Base-by-base conservation (phyloP, 768 basidiomycete species). In the Trametopsis cervina region DNA sequence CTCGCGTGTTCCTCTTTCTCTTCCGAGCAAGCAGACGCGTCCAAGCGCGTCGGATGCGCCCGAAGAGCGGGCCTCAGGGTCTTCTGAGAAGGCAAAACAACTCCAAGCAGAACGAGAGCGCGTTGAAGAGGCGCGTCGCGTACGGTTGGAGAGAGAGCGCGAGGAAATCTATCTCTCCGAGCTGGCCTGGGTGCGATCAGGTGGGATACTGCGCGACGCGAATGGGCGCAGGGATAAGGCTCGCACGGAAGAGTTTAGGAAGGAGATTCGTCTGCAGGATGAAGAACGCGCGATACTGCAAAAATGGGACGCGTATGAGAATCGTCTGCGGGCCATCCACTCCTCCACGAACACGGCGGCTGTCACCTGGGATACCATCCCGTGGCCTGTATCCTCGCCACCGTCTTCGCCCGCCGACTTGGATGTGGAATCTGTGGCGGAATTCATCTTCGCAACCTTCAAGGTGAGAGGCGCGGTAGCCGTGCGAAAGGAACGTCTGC, bases 151-250 rank as follows among this genome's bases (percentile, higher is more conserved):
- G 24, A 54, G 45, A n/a, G 73, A 75, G 46, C 68, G 60, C 7
- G 66, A 55, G n/a, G 71, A 75, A 40, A 70, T 70, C 11, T 63
- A 67, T n/a, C 61, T 60, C 39, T 75, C 74, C 23, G 81, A 82
- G 58, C 68, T 77, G 44, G 74, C 73, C 12, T 83, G 80, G 77
- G 80, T 83, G 1, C 70, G 76, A 9, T 72, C 69, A 9, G 81
- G 81, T 21, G 78, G 80, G 2, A 59, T 77, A 18, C 66, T 83
- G 24, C 70, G 78, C 36, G 76, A 79, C 56, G 64, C 63, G 27
- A 53, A 64, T 10, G 79, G 79, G 6, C 67, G 63, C 44, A 68
- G 77, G 37, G 79, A 82, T 57, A 63, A 61, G 54, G 67, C 56
- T n/a, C 70, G 76, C 42, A 82, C 78, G 2, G 67, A 72, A 49